Base-by-base conservation (phyloP, 352 stramenopile genomes). In the Pythium pyrilobum region DNA sequence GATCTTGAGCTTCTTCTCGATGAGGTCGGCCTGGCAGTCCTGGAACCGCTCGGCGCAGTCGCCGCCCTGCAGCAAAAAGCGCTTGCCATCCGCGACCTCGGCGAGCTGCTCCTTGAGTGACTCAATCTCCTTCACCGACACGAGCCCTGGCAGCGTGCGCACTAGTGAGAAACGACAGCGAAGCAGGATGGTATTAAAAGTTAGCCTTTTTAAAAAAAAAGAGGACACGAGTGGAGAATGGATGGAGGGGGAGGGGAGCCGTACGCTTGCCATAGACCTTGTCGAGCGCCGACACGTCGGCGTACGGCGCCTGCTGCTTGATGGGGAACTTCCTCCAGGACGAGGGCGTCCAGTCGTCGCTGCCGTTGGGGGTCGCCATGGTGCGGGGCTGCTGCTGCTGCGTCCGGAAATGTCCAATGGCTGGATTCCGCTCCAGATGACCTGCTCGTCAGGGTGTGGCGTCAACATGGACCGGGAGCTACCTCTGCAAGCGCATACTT, bases 21-120 rank as follows among this genome's bases (percentile, higher is more conserved):
- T 96, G 29, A 89, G 54, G 39, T 85, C 77, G 1, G 80, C 62
- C 54, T 86, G 77, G 60, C 85, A 97, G 57, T 97, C 89, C 55
- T 97, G 85, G 72, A 99, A 99, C 29, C 86, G 81, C 78, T 99
- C 97, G 40, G 97, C 96, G 72, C 96, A 99, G 80, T 99, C 97
- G 15, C 97, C 97, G 38, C 96, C 97, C 78, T 99, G 98, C 51
- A 99, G 75, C 41, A 99, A 67, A 69, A 99, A 99, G 52, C 95
- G 92, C 69, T 99, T 96, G 40, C 97, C 97, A 50, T 90, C 83
- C 20, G 92, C 96, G 16, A 97, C 96, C 37, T 97, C 87, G 1
- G 90, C 94, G 41, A 98, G 63, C 53, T 98, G 79, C 61, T 92
- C 80, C 53, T 89, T 89, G n/a, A 97, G 62, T 12, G 54, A 62